These are phyloP conservation scores for Colletotrichum liriopes DNA, from an alignment of 2,329 filamentous ascomycete genomes.

Conservation along the genomic window DNA sequence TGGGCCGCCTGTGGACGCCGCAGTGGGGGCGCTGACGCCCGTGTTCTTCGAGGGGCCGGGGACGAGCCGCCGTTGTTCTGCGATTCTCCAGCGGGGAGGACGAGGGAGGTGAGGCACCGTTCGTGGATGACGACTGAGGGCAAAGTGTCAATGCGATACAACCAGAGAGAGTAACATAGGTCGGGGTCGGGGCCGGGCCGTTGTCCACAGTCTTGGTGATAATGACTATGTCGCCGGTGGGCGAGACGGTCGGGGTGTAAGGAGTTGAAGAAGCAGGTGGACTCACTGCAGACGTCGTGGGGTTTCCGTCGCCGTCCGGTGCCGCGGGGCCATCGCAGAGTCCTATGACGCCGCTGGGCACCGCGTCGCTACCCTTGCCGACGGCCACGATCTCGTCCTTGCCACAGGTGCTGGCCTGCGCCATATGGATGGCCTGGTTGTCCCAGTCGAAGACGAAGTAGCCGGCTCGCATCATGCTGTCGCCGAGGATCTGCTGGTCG, in stretches of 20 bases:
- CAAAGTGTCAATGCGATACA: slow-evolving; percentile 2
- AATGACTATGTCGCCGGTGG: neutral
- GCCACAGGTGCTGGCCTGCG: slow-evolving; percentile 59
- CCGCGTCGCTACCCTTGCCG: slow-evolving; percentile 51
- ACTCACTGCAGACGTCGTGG: slow-evolving; percentile 26
- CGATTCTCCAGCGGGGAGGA: neutral
- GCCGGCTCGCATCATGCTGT: slow-evolving; percentile 60
- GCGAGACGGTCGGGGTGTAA: neutral
- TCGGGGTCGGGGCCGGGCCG: neutral
- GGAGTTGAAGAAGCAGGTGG: slow-evolving; percentile 5
- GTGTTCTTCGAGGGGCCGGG: slow-evolving; percentile 15
- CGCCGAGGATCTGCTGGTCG: slow-evolving; percentile 62
- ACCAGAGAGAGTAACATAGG: neutral
- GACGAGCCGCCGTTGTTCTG: neutral
- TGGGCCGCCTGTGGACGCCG: neutral
- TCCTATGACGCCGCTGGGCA: slow-evolving; percentile 51
- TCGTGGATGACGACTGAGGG: slow-evolving; percentile 7
- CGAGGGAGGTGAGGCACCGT: neutral
- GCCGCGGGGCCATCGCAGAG: slow-evolving; percentile 53
- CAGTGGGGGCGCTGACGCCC: neutral
- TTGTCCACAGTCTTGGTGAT: neutral
- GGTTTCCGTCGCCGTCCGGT: slow-evolving; percentile 14
- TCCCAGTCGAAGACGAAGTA: slow-evolving; percentile 66
- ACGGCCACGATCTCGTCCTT: slow-evolving; percentile 56
- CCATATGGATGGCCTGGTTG: slow-evolving; percentile 58